Evolutionary conservation across 1,139 yeast genomes (phyloP), one percentile per base, ranked within the genome.

Genomic region (Taphrina sp.): DNA sequence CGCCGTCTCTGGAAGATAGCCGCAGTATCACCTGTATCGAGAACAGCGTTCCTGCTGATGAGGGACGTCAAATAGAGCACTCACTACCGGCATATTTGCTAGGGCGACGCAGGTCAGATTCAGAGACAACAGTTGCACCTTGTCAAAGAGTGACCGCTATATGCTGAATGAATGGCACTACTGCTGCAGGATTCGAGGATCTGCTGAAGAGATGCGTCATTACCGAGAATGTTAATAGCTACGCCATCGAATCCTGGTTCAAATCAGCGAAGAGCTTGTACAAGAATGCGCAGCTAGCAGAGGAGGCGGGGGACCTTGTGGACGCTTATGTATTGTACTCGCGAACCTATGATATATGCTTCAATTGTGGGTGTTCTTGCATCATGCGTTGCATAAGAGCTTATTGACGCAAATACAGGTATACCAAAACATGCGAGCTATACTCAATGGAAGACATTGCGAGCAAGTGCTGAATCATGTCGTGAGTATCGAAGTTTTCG

Each of bases 211-310:
- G 54, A 20, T 41, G 54, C 26, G 31, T 22, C 8, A 42, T 49
- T n/a, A 33, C 31, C 12, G 46, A 41, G 22, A 41, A 31, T 22
- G 28, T 49, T n/a, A 35, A 49, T 17, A 34, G 22, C 24, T 29
- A 23, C 14, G 37, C 38, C 8, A 23, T 49, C 38, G 54, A 49
- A 26, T 38, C 37, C 33, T 49, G 54, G 54, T 46, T 49, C 12
- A 33, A 41, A 16, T 38, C 54, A 17, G 54, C 54, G 23, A 49
- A 49, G 46, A 49, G 22, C 33, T 41, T 49, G 8, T 49, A 49
- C 34, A 33, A 33, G 24, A n/a, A 33, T 8, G 54, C 54, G 39
- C 54, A 49, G 37, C 34, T 29, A 4, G 44, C 46, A 12, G 38
- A 49, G 28, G 54, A 49, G 46, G 22, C 10, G 4, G 28, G 29